Percentiles rank a stretch among this genome's conserved stretches.
These are phyloP conservation scores for Volvariella surrecta DNA, from an alignment of 1,284 basidiomycete species.

Conservation along the genomic window DNA sequence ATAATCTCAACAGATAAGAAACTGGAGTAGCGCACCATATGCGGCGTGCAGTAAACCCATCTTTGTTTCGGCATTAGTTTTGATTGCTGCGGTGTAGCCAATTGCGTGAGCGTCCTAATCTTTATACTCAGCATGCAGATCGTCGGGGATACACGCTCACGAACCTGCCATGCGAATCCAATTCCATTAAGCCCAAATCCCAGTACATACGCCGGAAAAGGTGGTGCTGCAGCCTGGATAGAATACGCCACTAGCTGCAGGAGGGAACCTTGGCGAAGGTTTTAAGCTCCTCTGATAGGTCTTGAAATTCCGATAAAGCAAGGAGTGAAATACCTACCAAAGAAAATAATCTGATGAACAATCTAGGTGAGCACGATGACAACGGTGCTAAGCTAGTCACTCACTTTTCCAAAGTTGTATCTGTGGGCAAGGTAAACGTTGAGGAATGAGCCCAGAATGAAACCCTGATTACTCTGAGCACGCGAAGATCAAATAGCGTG, in stretches of 20 bases:
- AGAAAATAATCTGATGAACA: conserved; percentile 25
- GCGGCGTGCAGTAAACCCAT: conserved; percentile 49
- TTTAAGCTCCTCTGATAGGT: not conserved
- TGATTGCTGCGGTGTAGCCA: conserved; percentile 40
- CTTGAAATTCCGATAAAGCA: not conserved
- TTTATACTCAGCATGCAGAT: not conserved
- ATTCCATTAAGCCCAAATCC: conserved; percentile 55
- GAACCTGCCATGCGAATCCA: conserved; percentile 45
- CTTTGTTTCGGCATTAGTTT: conserved; percentile 32
- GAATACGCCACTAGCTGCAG: conserved; percentile 39
- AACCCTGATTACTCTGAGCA: conserved; percentile 29
- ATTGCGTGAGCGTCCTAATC: conserved; percentile 47
- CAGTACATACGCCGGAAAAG: conserved; percentile 59
- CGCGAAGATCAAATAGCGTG: not conserved
- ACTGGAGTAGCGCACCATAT: conserved; percentile 34
- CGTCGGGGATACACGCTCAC: conserved; percentile 6
- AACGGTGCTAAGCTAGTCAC: conserved; percentile 1
- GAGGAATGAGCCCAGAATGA: conserved; percentile 38
- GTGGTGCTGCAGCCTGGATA: conserved; percentile 44
- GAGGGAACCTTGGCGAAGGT: conserved; percentile 24
- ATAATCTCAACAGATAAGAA: conserved; percentile 23
- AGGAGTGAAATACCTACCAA: conserved; percentile 19
- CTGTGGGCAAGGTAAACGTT: conserved; percentile 50
- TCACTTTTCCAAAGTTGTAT: conserved; percentile 53
- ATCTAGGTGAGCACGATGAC: not conserved